Evolutionary conservation across 441 rosid species (phyloP).

Genomic region (Macaranga tanarius): DNA sequence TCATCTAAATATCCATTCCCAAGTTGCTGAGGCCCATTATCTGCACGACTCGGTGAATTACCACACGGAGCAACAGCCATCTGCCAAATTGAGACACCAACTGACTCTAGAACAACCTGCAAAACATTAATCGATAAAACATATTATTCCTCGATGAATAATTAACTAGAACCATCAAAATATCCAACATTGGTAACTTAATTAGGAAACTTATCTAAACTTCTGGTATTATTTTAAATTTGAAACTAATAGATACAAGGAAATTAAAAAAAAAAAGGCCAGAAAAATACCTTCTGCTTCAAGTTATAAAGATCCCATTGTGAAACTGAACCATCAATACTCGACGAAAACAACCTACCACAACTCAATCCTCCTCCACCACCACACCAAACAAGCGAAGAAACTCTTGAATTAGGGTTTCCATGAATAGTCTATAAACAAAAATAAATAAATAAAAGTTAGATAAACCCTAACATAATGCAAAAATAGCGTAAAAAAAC

Average conservation of each 20-base stretch:
- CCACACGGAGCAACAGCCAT: conserved; percentile 64
- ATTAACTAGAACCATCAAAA: not conserved
- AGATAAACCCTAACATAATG: not conserved
- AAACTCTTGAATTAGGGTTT: conserved; percentile 67
- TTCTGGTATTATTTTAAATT: no score
- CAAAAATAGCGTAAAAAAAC: not conserved
- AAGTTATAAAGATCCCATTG: conserved; percentile 87
- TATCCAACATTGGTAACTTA: not conserved
- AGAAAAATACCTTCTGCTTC: conserved; percentile 67
- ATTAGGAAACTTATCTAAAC: no score
- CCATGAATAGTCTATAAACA: conserved; percentile 71
- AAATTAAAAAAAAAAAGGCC: not conserved
- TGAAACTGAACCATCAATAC: conserved; percentile 81
- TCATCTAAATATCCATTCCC: conserved; percentile 54
- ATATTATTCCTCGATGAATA: no score
- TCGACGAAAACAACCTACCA: conserved; percentile 75
- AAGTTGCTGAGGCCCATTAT: conserved; percentile 32
- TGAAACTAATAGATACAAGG: no score
- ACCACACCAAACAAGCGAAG: conserved; percentile 72
- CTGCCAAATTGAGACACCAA: conserved; percentile 91
- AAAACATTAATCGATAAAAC: not conserved
- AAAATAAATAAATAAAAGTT: not conserved
- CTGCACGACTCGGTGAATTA: conserved; percentile 27
- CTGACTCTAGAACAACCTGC: conserved; percentile 73
- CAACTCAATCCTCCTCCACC: conserved; percentile 44